phyloP scores from a whole-genome alignment of 257 asterid species.

The Solanum bulbocastanum region DNA sequence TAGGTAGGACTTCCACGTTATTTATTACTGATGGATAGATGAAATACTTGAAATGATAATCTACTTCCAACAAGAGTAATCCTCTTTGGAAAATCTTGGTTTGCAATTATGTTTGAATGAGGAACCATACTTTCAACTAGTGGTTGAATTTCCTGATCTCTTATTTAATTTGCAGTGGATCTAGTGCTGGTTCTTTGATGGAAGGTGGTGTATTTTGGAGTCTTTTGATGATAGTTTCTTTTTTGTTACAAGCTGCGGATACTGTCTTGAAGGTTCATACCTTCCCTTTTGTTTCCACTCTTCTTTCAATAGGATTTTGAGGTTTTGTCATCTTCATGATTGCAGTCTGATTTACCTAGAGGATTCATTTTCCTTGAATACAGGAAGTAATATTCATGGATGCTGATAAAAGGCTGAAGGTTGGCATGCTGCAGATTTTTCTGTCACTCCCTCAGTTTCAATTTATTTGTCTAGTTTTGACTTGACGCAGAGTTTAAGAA shows the following conservation, averaged over 20 bases:
- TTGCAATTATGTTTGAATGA: background rate
- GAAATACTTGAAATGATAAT: background rate
- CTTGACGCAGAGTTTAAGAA: background rate
- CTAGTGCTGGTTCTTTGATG: conserved; percentile 86
- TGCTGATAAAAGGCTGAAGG: conserved; percentile 78
- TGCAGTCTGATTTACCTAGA: conserved; percentile 16
- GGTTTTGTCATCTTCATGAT: conserved; percentile 6
- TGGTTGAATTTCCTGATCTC: background rate
- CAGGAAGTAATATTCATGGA: conserved; percentile 85
- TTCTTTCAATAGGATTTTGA: background rate
- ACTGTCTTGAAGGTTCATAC: conserved; percentile 71
- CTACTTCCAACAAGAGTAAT: background rate
- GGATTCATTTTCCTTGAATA: conserved; percentile 15
- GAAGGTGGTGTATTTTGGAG: conserved; percentile 93
- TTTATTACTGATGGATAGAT: background rate
- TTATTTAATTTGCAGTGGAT: conserved; percentile 55
- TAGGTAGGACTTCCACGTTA: background rate
- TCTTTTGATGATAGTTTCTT: conserved; percentile 79
- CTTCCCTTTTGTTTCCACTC: conserved; percentile 8
- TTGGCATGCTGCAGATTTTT: conserved; percentile 19
- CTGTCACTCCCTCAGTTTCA: background rate
- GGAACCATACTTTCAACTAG: background rate
- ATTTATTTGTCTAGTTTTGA: background rate
- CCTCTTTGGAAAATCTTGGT: background rate
- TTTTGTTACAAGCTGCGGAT: conserved; percentile 94